Base-by-base conservation (phyloP, 2,329 filamentous ascomycete species). In the Xylariaceae sp. region DNA sequence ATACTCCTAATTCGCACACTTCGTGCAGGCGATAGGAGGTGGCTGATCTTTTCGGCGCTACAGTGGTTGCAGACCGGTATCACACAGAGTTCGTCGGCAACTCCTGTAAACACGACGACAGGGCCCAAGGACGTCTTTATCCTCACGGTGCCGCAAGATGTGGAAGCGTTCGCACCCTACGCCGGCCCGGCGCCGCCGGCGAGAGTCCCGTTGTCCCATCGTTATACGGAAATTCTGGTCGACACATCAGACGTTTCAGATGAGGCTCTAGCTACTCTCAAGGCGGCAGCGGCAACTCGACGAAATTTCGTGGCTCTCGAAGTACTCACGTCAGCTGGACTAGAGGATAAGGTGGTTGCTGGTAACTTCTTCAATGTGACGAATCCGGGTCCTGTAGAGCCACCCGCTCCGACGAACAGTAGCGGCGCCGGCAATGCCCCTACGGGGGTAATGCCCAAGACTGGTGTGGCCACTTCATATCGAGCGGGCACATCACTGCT, bases 31-130 rank as follows among this genome's bases (percentile, higher is more conserved):
- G n/a, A n/a, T n/a, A n/a, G n/a, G n/a, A n/a, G n/a, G n/a, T n/a
- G n/a, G n/a, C n/a, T n/a, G n/a, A n/a, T n/a, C n/a, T n/a, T n/a
- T n/a, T n/a, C n/a, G n/a, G n/a, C n/a, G n/a, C n/a, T 24, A 11
- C 21, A 24, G 21, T 69, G 66, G 66, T 52, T 67, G 56, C 65
- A 68, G 53, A 64, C 57, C 1, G 61, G 55, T n/a, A 54, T 68
- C 16, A 56, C 50, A 16, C 53, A 55, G 31, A 53, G 46, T 40
- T 43, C 49, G 5, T 43, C 48, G 15, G 42, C 54, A 12, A 43
- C 44, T 15, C 9, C 44, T 5, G 19, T 56, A 18, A 53, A 51
- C 33, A 50, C 51, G 4, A 51, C 50, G 4, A 34, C 36, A 7
- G 55, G 53, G 15, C 43, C 44, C 16, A 34, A 34, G 9, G 48